phyloP scores from a whole-genome alignment of 495 filamentous ascomycete genomes.

The Penicillium cataractarum region DNA sequence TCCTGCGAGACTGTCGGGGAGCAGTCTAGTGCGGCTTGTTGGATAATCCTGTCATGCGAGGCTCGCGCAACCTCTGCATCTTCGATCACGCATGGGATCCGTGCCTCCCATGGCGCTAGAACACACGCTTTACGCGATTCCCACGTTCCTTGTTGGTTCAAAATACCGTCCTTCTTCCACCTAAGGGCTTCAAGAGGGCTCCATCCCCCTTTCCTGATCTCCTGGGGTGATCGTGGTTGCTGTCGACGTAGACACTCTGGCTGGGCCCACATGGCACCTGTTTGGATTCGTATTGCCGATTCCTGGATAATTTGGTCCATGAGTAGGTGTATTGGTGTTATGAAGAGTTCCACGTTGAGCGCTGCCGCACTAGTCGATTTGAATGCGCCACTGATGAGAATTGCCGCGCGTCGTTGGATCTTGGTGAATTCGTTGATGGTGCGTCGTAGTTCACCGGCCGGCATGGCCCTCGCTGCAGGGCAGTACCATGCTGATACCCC shows the following conservation, averaged over 20 bases:
- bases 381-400: conserved; percentile 16
- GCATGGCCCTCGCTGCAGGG: background rate
- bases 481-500: conserved; percentile 17
- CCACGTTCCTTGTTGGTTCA: background rate
- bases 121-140: background rate
- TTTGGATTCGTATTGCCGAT: background rate
- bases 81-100: background rate
- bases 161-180: background rate
- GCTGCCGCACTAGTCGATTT: background rate
- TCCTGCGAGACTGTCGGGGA: background rate
- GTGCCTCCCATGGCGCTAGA: background rate
- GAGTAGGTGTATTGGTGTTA: background rate
- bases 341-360: background rate
- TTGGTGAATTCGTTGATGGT: background rate
- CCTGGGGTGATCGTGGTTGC: background rate
- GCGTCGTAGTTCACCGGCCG: no score
- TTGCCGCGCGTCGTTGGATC: conserved; percentile 14
- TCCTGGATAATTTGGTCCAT: background rate
- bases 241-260: background rate
- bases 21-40: background rate
- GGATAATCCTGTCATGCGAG: background rate
- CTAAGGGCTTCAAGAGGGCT: background rate
- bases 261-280: background rate
- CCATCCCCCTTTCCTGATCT: background rate
- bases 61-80: background rate